A percentile compares a stretch with the other conserved stretches of the same genome.
These are phyloP conservation scores for Angomonas ambiguus DNA, from an alignment of 208 protist species.

Conservation along the genomic window DNA sequence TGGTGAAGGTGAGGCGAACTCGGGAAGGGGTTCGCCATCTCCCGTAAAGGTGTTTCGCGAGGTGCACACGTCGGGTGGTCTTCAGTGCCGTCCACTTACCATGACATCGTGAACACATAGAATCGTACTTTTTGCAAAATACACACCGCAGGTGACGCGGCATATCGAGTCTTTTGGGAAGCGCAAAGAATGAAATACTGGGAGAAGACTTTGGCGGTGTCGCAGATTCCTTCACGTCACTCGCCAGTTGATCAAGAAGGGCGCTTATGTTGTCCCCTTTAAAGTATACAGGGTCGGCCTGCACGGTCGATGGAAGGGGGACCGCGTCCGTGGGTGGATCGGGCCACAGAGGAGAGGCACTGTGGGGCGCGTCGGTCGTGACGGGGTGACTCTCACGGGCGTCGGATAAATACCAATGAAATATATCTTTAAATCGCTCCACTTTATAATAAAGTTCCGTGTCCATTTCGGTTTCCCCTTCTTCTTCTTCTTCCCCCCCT, in stretches of 20 bases:
- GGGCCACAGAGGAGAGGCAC: no score
- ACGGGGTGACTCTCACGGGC: not conserved
- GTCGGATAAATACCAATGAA: no score
- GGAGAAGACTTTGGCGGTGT: not conserved
- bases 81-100: conserved; percentile 28
- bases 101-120: conserved; percentile 47
- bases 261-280: conserved; percentile 1
- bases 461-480: no score
- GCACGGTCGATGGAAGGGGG: not conserved
- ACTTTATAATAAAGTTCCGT: no score
- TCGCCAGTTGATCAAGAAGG: not conserved
- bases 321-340: no score
- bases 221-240: not conserved
- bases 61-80: conserved; percentile 7
- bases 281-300: not conserved
- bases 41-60: conserved; percentile 21
- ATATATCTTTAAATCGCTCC: no score
- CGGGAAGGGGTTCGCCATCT: conserved; percentile 20
- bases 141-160: conserved; percentile 33
- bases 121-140: conserved; percentile 54
- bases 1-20: conserved; percentile 23
- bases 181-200: not conserved
- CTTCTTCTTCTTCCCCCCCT: no score
- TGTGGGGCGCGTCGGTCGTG: not conserved
- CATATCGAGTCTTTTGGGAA: conserved; percentile 21